These are phyloP conservation scores for Fragaria vesca DNA, from an alignment of 306 rosid species.

Conservation along the genomic window DNA sequence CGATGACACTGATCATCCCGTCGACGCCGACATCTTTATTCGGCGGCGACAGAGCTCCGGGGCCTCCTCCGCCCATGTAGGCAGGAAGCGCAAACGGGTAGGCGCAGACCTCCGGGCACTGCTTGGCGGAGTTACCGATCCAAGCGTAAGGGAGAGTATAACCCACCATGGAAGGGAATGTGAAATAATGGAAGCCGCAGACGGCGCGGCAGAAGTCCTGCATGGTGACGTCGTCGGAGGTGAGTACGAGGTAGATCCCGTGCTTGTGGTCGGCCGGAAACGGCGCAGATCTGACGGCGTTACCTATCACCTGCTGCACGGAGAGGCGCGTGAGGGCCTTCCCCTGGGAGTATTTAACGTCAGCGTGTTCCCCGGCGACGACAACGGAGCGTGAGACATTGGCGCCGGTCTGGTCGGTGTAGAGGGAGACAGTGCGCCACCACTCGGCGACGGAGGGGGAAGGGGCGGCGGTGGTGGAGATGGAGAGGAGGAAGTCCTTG, in stretches of 20 bases:
- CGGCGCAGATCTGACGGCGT: constrained; percentile 64
- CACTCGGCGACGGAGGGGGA: constrained; percentile 81
- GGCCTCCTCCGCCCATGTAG: constrained; percentile 76
- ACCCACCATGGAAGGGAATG: constrained; percentile 86
- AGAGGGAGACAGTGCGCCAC: constrained; percentile 81
- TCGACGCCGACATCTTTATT: constrained; percentile 48
- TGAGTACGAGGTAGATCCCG: constrained; percentile 73
- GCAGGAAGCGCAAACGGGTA: constrained; percentile 84
- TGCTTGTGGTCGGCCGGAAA: constrained; percentile 78
- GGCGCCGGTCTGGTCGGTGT: constrained; percentile 89
- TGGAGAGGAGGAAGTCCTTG: constrained; percentile 66
- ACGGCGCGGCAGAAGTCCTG: constrained; percentile 93
- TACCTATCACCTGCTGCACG: constrained; percentile 68
- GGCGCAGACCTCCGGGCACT: constrained; percentile 90
- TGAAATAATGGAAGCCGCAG: constrained; percentile 91
- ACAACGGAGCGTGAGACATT: constrained; percentile 69
- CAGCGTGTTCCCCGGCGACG: constrained; percentile 65
- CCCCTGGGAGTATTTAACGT: constrained; percentile 60
- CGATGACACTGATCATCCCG: constrained; percentile 65
- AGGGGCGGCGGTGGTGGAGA: constrained; percentile 46
- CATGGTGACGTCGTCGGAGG: constrained; percentile 62
- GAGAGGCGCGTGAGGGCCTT: constrained; percentile 61
- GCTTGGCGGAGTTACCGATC: constrained; percentile 87
- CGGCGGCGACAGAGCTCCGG: constrained; percentile 57
- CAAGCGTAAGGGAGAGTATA: constrained; percentile 89